Base-by-base conservation (phyloP, 768 basidiomycete genomes). In the Neoboletus brunneissimus region DNA sequence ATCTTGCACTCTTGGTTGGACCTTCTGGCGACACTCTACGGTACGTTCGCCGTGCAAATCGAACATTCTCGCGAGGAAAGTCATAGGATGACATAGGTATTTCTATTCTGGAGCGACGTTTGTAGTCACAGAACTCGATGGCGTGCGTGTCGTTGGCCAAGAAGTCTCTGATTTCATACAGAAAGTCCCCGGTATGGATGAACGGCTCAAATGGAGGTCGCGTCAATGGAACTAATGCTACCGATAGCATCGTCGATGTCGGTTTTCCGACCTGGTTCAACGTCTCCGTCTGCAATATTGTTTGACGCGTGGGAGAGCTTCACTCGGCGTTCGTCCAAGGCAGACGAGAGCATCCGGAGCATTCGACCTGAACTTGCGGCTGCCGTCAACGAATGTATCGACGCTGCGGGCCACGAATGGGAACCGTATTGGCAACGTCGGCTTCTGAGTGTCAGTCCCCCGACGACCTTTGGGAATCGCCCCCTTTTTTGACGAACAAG, bases 261-360 rank as follows among this genome's bases (percentile, higher is more conserved):
- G 1, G 85, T 97, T 32, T 96, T 98, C 72, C 82, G 86, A 38
- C 97, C 97, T 29, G 96, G 95, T 12, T 98, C 97, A 9, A 89
- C 88, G 0, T 87, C 92, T 4, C 89, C 95, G 2, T 84, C 94
- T 2, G 93, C 97, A 0, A 94, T 96, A 53, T 77, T 99, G 3
- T 94, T 86, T 63, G 92, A 97, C 60, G 96, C 97, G 22, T 89
- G 92, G 81, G 87, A 94, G 62, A 89, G 86, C 63, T 98, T 96
- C 69, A 81, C 81, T 4, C 80, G 80, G 20, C 87, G 88, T 47
- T 89, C 91, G 1, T 91, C 96, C 3, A 94, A 94, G 70, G 91
- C 95, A 1, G 93, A 98, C 64, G 96, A 98, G 71, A 91, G 80
- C 66, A 90, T 98, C 55, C 85, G 93, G 7, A 88, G 81, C 62